These are phyloP conservation scores for Tolypocladium album DNA, from an alignment of 2,329 filamentous ascomycete species.

Conservation along the genomic window DNA sequence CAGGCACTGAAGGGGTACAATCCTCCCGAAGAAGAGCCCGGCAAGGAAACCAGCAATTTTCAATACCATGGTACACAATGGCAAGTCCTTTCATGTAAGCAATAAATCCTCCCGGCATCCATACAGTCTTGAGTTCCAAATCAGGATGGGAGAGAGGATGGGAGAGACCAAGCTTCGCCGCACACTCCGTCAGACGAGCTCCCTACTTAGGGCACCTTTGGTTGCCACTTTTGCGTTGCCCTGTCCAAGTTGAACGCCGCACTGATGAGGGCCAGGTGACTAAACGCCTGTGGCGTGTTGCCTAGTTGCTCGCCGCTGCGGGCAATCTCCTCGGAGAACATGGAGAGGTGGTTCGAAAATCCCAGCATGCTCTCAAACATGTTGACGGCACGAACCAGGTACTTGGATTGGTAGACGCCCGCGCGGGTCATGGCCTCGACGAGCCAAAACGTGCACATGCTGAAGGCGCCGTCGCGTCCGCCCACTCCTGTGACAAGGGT, in stretches of 20 bases:
- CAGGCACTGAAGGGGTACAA: no score
- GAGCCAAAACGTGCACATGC: constrained; percentile 77
- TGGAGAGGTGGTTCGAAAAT: constrained; percentile 66
- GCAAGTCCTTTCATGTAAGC: background rate
- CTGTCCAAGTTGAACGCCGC: constrained; percentile 67
- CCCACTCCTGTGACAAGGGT: constrained; percentile 45
- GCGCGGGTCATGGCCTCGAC: constrained; percentile 68
- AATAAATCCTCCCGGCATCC: background rate
- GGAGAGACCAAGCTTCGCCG: background rate
- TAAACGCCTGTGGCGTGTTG: constrained; percentile 72
- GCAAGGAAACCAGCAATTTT: background rate
- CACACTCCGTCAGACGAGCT: background rate
- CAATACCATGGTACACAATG: background rate
- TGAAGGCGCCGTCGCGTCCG: constrained; percentile 65
- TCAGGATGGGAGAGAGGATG: background rate
- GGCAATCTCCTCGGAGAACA: constrained; percentile 73
- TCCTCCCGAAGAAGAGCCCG: background rate
- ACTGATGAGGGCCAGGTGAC: constrained; percentile 64
- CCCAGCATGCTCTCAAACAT: constrained; percentile 70
- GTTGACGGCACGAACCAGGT: constrained; percentile 50
- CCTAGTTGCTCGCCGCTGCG: constrained; percentile 66
- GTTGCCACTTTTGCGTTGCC: constrained; percentile 14
- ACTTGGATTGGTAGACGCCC: constrained; percentile 52
- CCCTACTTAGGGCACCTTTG: background rate
- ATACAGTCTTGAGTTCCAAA: background rate